These are phyloP conservation scores for Alternaria angustiovoidea DNA, from an alignment of 2,329 filamentous ascomycete genomes.

Conservation along the genomic window DNA sequence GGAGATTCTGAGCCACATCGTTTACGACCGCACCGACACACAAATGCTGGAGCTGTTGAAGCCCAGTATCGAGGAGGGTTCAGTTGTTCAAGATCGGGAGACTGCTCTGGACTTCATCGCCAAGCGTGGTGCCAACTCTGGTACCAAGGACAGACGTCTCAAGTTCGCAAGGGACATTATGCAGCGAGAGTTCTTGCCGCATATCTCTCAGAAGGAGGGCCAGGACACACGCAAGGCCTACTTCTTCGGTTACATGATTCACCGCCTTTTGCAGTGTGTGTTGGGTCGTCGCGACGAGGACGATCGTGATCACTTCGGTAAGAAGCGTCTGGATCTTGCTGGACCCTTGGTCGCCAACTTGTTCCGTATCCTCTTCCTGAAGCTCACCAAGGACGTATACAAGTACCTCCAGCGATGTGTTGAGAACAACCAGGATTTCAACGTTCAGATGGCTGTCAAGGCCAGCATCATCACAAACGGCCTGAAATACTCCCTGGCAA, in stretches of 20 bases:
- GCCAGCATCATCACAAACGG: slow-evolving; percentile 90
- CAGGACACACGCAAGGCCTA: slow-evolving; percentile 97
- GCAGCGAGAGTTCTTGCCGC: slow-evolving; percentile 94
- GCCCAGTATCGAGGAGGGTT: slow-evolving; percentile 95
- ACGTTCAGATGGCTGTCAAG: slow-evolving; percentile 89
- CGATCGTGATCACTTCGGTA: slow-evolving; percentile 98
- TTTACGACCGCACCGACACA: slow-evolving; percentile 92
- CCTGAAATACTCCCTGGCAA: slow-evolving; percentile 94
- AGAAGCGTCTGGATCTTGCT: slow-evolving; percentile 95
- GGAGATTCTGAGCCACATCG: slow-evolving; percentile 97
- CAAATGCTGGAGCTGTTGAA: slow-evolving; percentile 98
- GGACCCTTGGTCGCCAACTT: slow-evolving; percentile 95
- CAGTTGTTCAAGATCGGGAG: slow-evolving; percentile 94
- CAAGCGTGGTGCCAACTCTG: slow-evolving; percentile 80
- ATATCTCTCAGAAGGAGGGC: slow-evolving; percentile 94
- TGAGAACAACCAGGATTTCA: slow-evolving; percentile 87
- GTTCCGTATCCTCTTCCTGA: slow-evolving; percentile 89
- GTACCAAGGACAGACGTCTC: slow-evolving; percentile 86
- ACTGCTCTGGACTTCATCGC: slow-evolving; percentile 95
- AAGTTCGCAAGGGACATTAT: slow-evolving; percentile 92
- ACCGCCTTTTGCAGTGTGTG: slow-evolving; percentile 91
- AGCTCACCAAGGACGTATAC: slow-evolving; percentile 89
- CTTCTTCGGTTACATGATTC: slow-evolving; percentile 98
- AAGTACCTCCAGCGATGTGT: slow-evolving; percentile 92
- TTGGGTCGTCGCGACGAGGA: slow-evolving; percentile 93